These are phyloP conservation scores for Clonostachys rhizophaga DNA, from an alignment of 2,329 filamentous ascomycete species.

Conservation along the genomic window DNA sequence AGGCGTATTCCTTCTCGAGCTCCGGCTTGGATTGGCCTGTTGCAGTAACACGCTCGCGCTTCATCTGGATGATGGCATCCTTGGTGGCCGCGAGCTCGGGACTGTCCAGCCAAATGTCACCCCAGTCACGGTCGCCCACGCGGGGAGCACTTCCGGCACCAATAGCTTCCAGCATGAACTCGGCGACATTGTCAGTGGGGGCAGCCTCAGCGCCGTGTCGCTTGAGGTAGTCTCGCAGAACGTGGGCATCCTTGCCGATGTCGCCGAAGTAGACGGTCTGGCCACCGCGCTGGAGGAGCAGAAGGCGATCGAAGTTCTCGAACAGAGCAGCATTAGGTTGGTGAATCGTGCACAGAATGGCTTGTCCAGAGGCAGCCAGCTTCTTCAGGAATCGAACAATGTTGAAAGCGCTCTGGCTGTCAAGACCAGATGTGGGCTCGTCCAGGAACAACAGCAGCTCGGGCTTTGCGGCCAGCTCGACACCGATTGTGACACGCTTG, in stretches of 20 bases:
- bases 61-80: constrained; percentile 62
- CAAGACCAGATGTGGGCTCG: constrained; percentile 71
- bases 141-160: constrained; percentile 70
- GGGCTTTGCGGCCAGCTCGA: constrained; percentile 81
- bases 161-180: constrained; percentile 85
- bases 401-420: constrained; percentile 63
- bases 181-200: constrained; percentile 54
- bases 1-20: constrained; percentile 74
- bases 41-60: constrained; percentile 45
- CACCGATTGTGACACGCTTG: constrained; percentile 83
- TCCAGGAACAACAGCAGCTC: constrained; percentile 74
- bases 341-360: constrained; percentile 87
- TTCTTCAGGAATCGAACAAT: constrained; percentile 76
- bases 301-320: constrained; percentile 79
- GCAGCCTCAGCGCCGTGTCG: constrained; percentile 55
- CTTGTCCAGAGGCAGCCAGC: constrained; percentile 74
- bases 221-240: constrained; percentile 61
- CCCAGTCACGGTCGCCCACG: constrained; percentile 74
- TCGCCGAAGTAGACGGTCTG: constrained; percentile 83
- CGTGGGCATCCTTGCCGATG: constrained; percentile 68
- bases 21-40: constrained; percentile 1
- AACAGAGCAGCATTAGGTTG: constrained; percentile 85
- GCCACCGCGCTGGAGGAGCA: constrained; percentile 74
- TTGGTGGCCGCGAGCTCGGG: constrained; percentile 65
- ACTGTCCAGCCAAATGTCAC: constrained; percentile 71